phyloP scores from a whole-genome alignment of 345 rosid genomes.

The Sonneratia alba region DNA sequence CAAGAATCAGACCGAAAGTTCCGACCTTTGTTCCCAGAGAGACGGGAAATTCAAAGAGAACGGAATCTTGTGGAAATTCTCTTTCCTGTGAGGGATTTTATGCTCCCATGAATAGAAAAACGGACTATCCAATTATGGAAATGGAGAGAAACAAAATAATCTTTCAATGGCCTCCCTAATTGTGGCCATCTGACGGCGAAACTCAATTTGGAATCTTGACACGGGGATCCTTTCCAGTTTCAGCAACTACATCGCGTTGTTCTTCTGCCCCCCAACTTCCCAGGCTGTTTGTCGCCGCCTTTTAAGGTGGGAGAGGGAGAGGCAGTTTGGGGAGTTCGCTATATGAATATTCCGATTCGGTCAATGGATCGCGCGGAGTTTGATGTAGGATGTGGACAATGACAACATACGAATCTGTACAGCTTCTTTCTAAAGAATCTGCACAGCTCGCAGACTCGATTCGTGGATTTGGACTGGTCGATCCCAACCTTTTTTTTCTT shows the following conservation, averaged over 20 bases:
- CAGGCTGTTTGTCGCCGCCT: background rate
- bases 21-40: background rate
- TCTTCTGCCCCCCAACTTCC: too few species aligned
- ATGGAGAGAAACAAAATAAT: background rate
- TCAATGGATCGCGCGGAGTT: background rate
- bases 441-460: too few species aligned
- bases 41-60: background rate
- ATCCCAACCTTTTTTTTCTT: too few species aligned
- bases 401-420: too few species aligned
- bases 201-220: background rate
- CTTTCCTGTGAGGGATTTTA: background rate
- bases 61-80: background rate
- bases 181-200: background rate
- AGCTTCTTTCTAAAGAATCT: too few species aligned
- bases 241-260: background rate
- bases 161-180: background rate
- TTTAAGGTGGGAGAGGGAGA: background rate
- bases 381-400: background rate
- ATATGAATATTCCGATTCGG: background rate
- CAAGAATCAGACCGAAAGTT: background rate
- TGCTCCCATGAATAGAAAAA: background rate
- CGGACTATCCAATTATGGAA: background rate
- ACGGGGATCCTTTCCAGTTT: background rate
- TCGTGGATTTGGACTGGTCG: too few species aligned
- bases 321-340: background rate